A percentile compares a stretch with the other conserved stretches of the same genome.
These are phyloP conservation scores for Carallia pectinifolia DNA, from an alignment of 345 rosid species.

Conservation along the genomic window DNA sequence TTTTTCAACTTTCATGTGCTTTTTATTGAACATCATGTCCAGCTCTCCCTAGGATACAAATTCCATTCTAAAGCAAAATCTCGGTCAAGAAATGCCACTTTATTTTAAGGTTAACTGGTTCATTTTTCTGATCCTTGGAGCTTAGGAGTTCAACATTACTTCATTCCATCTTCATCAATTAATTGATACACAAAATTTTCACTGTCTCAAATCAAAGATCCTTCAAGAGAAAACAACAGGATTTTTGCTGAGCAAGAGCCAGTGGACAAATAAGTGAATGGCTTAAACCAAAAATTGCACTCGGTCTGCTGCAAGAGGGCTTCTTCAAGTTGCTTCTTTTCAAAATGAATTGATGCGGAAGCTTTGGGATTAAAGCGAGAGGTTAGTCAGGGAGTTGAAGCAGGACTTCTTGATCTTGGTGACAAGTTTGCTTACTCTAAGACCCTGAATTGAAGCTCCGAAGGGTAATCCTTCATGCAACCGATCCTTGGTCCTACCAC, in stretches of 20 bases:
- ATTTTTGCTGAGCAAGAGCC: conserved; percentile 22
- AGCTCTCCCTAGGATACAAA: conserved; percentile 46
- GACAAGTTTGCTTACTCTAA: conserved; percentile 72
- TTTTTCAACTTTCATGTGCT: background rate
- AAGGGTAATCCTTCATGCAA: conserved; percentile 92
- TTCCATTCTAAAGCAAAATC: conserved; percentile 21
- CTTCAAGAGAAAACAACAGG: conserved; percentile 41
- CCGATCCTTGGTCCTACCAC: conserved; percentile 96
- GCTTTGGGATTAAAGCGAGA: conserved; percentile 18
- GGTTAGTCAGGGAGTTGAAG: conserved; percentile 12
- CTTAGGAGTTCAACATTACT: background rate
- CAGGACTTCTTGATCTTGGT: conserved; percentile 42
- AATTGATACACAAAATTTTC: conserved; percentile 3
- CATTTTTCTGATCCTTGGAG: background rate
- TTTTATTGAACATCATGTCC: conserved; percentile 17
- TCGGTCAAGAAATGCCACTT: conserved; percentile 18
- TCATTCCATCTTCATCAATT: background rate
- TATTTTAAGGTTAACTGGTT: conserved; percentile 30
- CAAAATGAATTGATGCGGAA: conserved; percentile 12
- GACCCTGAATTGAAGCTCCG: conserved; percentile 67
- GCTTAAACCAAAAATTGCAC: background rate
- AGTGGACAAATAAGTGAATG: too few species aligned
- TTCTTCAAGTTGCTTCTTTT: conserved; percentile 21
- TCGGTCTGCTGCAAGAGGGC: conserved; percentile 23
- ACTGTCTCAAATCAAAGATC: conserved; percentile 28